These are phyloP conservation scores for Exsudoporus frostii DNA, from an alignment of 768 basidiomycete species.

Conservation along the genomic window DNA sequence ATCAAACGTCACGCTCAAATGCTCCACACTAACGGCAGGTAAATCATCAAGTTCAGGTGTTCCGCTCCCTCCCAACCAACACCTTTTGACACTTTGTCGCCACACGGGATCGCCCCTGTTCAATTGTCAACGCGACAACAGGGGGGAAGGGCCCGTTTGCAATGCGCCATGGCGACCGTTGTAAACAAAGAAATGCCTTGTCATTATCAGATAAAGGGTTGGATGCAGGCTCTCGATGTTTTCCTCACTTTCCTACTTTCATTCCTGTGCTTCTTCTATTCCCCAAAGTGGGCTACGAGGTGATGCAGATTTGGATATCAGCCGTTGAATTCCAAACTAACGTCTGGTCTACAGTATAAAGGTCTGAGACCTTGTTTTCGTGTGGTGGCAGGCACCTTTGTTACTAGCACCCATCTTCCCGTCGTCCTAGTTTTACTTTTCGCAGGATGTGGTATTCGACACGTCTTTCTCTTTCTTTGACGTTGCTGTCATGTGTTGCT, in stretches of 20 bases:
- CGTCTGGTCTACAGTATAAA: neutral
- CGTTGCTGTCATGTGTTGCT: slow-evolving; percentile 12
- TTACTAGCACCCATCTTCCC: neutral
- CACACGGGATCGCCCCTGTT: neutral
- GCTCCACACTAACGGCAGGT: neutral
- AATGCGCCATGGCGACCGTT: slow-evolving; percentile 14
- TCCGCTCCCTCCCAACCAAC: neutral
- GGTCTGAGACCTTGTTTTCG: slow-evolving; percentile 25
- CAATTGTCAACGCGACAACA: neutral
- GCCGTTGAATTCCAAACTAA: neutral
- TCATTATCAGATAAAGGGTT: slow-evolving; percentile 11
- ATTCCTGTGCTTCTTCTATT: neutral
- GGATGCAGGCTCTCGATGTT: neutral
- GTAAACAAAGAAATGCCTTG: neutral
- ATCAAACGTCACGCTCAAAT: neutral
- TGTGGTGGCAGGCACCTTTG: slow-evolving; percentile 24
- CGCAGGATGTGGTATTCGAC: slow-evolving; percentile 10
- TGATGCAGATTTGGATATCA: neutral
- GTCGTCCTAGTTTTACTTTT: neutral
- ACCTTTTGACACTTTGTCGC: neutral
- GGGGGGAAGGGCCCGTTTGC: neutral
- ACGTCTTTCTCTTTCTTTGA: slow-evolving; percentile 9
- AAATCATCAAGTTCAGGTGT: neutral
- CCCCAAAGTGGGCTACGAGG: slow-evolving; percentile 15
- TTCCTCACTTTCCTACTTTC: neutral